Evolutionary conservation across 345 rosid species (phyloP).

Genomic region (Geranium brycei): DNA sequence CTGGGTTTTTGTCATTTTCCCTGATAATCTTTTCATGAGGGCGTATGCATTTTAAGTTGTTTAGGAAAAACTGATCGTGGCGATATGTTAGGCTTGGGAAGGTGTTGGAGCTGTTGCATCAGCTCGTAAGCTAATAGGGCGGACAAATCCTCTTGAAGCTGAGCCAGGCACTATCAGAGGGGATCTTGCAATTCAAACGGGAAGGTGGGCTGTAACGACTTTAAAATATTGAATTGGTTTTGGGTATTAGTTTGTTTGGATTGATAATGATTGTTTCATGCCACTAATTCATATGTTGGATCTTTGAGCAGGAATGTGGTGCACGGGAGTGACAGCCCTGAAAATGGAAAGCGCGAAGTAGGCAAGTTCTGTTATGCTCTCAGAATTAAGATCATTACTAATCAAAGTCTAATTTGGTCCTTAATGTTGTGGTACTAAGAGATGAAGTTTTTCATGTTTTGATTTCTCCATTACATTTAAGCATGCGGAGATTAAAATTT

Average conservation of each 20-base stretch:
- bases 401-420: too few relatives aligned
- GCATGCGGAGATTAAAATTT: not conserved
- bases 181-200: slow-evolving; percentile 92
- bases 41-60: not conserved
- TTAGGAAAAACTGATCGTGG: slow-evolving; percentile 8
- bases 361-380: not conserved
- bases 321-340: slow-evolving; percentile 97
- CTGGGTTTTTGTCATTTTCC: not conserved
- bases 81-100: slow-evolving; percentile 67
- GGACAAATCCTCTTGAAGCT: slow-evolving; percentile 91
- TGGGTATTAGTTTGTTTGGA: not conserved
- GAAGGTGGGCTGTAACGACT: slow-evolving; percentile 45
- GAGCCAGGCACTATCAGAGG: slow-evolving; percentile 98
- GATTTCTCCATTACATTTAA: too few relatives aligned
- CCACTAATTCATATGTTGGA: slow-evolving; percentile 12
- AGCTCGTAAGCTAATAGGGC: slow-evolving; percentile 80
- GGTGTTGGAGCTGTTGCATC: slow-evolving; percentile 95
- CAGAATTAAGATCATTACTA: too few relatives aligned
- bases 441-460: too few relatives aligned
- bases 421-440: too few relatives aligned
- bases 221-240: slow-evolving; percentile 1
- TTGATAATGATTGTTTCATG: not conserved
- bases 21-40: too few relatives aligned
- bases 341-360: slow-evolving; percentile 82
- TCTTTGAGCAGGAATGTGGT: slow-evolving; percentile 61